A percentile compares a stretch with the other conserved stretches of the same genome.
These are phyloP conservation scores for Scenedesmus sp. DNA, from an alignment of 163 green algal genomes.

Conservation along the genomic window DNA sequence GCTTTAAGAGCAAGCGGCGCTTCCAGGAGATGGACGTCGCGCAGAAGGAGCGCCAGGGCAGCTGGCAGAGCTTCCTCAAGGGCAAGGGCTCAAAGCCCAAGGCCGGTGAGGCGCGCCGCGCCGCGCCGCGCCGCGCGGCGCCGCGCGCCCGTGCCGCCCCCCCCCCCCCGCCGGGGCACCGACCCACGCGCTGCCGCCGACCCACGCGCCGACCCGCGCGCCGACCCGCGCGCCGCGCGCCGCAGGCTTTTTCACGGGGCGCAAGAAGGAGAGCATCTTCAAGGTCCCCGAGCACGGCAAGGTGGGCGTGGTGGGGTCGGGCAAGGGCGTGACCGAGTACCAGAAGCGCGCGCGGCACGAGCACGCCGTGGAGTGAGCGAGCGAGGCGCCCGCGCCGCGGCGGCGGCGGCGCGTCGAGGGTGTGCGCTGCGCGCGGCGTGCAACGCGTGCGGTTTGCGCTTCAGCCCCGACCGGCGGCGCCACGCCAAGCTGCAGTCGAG, in stretches of 20 bases:
- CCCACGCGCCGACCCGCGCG: too few relatives aligned
- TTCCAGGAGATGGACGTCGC: constrained; percentile 76
- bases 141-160: too few relatives aligned
- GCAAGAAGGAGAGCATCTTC: constrained; percentile 68
- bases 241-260: constrained; percentile 59
- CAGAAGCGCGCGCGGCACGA: constrained; percentile 62
- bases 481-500: too few relatives aligned
- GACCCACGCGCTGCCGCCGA: too few relatives aligned
- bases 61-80: constrained; percentile 81
- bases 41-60: constrained; percentile 79
- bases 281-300: constrained; percentile 62
- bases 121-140: background rate
- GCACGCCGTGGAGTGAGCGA: constrained; percentile 52
- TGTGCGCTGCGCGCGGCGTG: too few relatives aligned
- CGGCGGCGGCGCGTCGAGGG: too few relatives aligned
- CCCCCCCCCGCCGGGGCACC: too few relatives aligned
- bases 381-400: too few relatives aligned
- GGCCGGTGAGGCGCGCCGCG: constrained; percentile 35
- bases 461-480: too few relatives aligned
- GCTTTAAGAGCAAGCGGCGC: constrained; percentile 86
- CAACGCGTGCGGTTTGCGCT: too few relatives aligned
- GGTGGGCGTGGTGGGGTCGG: constrained; percentile 73
- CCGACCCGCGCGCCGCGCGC: too few relatives aligned
- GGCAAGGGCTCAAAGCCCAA: constrained; percentile 85
- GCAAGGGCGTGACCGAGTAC: constrained; percentile 75